phyloP scores from a whole-genome alignment of 208 protist genomes.

The Acanthamoeba sp. region DNA sequence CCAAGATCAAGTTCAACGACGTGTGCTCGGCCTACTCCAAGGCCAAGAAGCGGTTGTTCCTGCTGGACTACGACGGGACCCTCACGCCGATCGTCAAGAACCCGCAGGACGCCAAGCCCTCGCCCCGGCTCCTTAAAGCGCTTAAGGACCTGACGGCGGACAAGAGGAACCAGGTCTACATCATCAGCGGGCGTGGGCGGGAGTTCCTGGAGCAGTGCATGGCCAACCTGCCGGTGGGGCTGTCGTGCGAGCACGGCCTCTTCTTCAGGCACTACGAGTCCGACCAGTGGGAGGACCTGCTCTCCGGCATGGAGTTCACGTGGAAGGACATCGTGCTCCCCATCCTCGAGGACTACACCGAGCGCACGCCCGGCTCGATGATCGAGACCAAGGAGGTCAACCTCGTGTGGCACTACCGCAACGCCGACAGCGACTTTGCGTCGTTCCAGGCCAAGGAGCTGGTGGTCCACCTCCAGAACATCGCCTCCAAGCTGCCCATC shows the following conservation, averaged over 20 bases:
- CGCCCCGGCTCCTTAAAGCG: conserved; percentile 70
- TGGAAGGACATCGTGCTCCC: conserved; percentile 83
- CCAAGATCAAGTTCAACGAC: conserved; percentile 49
- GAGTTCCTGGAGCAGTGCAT: conserved; percentile 68
- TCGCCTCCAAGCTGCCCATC: conserved; percentile 81
- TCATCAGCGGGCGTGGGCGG: conserved; percentile 82
- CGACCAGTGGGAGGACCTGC: conserved; percentile 71
- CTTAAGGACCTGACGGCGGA: conserved; percentile 74
- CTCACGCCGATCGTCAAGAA: conserved; percentile 78
- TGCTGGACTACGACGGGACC: conserved; percentile 86
- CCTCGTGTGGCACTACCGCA: conserved; percentile 88
- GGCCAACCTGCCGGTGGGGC: conserved; percentile 20
- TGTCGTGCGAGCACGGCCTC: conserved; percentile 69
- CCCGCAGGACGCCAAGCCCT: conserved; percentile 64
- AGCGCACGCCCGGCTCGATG: conserved; percentile 85
- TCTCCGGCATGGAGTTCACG: conserved; percentile 66
- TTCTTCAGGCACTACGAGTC: conserved; percentile 71
- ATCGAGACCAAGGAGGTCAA: conserved; percentile 85
- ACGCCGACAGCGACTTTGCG: conserved; percentile 88
- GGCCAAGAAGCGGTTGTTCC: conserved; percentile 74
- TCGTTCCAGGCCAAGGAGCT: conserved; percentile 88
- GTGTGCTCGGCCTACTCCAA: background rate
- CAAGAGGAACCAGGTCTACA: conserved; percentile 78
- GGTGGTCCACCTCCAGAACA: conserved; percentile 81
- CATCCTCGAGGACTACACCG: conserved; percentile 77